Base-by-base conservation (phyloP, 768 basidiomycete genomes). In the Agrocybe chaxingu region DNA sequence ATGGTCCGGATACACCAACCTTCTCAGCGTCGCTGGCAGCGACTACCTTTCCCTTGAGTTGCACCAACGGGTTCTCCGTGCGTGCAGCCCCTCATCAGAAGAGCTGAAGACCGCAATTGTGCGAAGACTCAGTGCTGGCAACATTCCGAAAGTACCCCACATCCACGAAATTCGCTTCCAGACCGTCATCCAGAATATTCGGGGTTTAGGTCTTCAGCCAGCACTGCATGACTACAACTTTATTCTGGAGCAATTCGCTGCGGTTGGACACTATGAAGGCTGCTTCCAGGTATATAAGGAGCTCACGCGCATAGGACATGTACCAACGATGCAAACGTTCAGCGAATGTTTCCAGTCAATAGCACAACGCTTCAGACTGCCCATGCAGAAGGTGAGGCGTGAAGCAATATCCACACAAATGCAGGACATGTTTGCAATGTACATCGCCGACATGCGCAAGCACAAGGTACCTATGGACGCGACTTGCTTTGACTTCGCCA, bases 191-290 rank as follows among this genome's bases (percentile, higher is more conserved):
- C 75, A 75, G 46, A 87, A 88, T 63, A 90, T 92, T 18, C 81
- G 81, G 47, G 70, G 73, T 35, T 60, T 77, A 9, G 82, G 81
- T 2, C 58, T 61, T 48, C 62, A 65, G 39, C 74, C 79, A 16
- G 50, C 77, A 66, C 51, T 85, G 46, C 79, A 82, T 2, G 91
- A 92, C 64, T 92, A 87, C 64, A 77, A 91, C 62, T 84, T 84
- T 59, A 69, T 93, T 52, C 64, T 93, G 45, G 75, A 79, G 53
- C 87, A 89, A 53, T 89, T 89, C 52, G 85, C 89, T 32, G 81
- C 84, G 0, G 80, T 82, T 3, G 91, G 89, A n/a, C 78, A 92
- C 59, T 72, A 81, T 57, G 59, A 70, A 16, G 87, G 85, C 8
- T 75, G 77, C 24, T 71, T 79, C 62, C 64, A 77, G 34, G 79